Conservation (phyloP, 148 eudicot genomes). For the Diospyros kaki region DNA sequence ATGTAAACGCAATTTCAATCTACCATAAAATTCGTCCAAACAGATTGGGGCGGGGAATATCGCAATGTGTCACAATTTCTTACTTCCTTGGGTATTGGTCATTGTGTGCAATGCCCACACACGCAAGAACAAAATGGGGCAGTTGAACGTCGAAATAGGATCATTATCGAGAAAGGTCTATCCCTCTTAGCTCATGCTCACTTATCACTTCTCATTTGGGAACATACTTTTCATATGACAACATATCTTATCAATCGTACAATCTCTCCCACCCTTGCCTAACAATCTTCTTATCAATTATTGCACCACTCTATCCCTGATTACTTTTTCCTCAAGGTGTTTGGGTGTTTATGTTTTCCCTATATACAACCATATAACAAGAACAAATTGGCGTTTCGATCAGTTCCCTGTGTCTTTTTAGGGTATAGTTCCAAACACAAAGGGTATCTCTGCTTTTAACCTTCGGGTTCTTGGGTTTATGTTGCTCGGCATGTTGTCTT, state of each 20-base stretch:
- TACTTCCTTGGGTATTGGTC: background rate
- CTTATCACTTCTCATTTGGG: background rate
- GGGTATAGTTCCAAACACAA: background rate
- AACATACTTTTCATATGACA: background rate
- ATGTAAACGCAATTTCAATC: background rate
- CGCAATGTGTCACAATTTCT: no score
- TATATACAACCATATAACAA: background rate
- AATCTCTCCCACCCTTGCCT: background rate
- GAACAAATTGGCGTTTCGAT: background rate
- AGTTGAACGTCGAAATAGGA: background rate
- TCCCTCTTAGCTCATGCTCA: background rate
- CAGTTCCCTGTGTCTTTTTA: background rate
- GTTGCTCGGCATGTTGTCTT: constrained; percentile 7
- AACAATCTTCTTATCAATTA: background rate
- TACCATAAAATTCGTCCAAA: background rate
- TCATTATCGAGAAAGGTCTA: background rate
- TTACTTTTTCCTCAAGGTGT: background rate
- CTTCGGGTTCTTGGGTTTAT: background rate
- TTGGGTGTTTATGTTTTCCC: constrained; percentile 1
- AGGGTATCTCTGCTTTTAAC: background rate
- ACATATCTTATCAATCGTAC: background rate
- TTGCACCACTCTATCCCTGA: background rate
- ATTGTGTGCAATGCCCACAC: background rate
- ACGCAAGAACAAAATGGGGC: constrained; percentile 8
- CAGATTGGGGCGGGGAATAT: background rate